phyloP scores from a whole-genome alignment of 2,329 filamentous ascomycete genomes.

The Trematosphaeria pertusa region DNA sequence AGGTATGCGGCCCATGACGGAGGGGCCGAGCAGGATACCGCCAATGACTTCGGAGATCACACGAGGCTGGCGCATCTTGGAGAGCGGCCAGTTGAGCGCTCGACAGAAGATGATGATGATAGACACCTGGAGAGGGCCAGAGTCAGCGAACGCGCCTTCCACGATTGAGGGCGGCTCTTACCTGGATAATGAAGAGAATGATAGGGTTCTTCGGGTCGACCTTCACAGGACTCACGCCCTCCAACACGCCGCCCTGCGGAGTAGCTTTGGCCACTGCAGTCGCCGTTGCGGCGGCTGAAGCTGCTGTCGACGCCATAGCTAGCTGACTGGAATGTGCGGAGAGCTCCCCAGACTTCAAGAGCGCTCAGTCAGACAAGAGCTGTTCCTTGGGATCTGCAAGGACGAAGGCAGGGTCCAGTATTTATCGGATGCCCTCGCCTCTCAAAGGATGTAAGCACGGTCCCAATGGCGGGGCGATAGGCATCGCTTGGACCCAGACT shows the following conservation, averaged over 20 bases:
- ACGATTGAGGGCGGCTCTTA: constrained; percentile 35
- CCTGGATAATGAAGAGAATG: constrained; percentile 78
- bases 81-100: constrained; percentile 76
- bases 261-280: constrained; percentile 38
- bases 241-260: constrained; percentile 73
- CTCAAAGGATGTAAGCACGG: too few species aligned
- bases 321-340: too few species aligned
- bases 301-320: too few species aligned
- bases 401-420: too few species aligned
- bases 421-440: too few species aligned
- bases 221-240: constrained; percentile 71
- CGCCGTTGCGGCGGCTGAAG: constrained; percentile 18
- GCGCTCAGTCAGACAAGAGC: too few species aligned
- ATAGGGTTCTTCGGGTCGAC: constrained; percentile 77
- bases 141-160: constrained; percentile 8
- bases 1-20: constrained; percentile 85
- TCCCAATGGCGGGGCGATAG: too few species aligned
- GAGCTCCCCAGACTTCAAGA: too few species aligned
- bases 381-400: too few species aligned
- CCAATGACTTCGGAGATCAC: constrained; percentile 87
- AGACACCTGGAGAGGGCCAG: constrained; percentile 57
- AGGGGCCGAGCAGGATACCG: constrained; percentile 85
- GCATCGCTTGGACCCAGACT: too few species aligned
- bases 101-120: constrained; percentile 80
- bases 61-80: constrained; percentile 77